Evolutionary conservation across 352 stramenopile species (phyloP), one percentile per base, ranked within the genome.

Genomic region (Phytophthora megakarya): DNA sequence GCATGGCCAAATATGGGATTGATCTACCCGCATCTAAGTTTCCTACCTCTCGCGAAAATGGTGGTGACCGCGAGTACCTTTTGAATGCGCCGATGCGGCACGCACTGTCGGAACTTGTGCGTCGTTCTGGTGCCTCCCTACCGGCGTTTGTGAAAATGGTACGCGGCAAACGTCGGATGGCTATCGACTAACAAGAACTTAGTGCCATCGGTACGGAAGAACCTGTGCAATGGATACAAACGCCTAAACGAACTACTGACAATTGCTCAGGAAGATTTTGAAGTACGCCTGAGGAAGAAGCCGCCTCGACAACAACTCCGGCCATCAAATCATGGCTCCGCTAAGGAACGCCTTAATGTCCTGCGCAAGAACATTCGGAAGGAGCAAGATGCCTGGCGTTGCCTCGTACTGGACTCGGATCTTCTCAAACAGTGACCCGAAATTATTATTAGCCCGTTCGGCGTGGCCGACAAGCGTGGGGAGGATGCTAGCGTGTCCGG

Each of bases 141-240:
- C n/a, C n/a, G n/a, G n/a, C n/a, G n/a, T n/a, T n/a, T n/a, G n/a
- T n/a, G n/a, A n/a, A n/a, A n/a, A n/a, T n/a, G n/a, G n/a, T n/a
- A n/a, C n/a, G n/a, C n/a, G n/a, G n/a, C n/a, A n/a, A n/a, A n/a
- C n/a, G n/a, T n/a, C n/a, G n/a, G n/a, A n/a, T n/a, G n/a, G n/a
- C n/a, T n/a, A n/a, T n/a, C n/a, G n/a, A n/a, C 68, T 64, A 22
- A 69, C 30, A 73, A 64, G 37, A 56, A 56, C 18, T n/a, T n/a
- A n/a, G n/a, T n/a, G n/a, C n/a, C n/a, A n/a, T n/a, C n/a, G n/a
- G n/a, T n/a, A n/a, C n/a, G n/a, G n/a, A n/a, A n/a, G n/a, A n/a
- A n/a, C n/a, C n/a, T n/a, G n/a, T n/a, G n/a, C n/a, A n/a, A n/a
- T n/a, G n/a, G n/a, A n/a, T n/a, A n/a, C n/a, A n/a, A n/a, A n/a